Evolutionary conservation across 2,329 filamentous ascomycete genomes (phyloP).

Genomic region (Pleochaeta shiraiana): DNA sequence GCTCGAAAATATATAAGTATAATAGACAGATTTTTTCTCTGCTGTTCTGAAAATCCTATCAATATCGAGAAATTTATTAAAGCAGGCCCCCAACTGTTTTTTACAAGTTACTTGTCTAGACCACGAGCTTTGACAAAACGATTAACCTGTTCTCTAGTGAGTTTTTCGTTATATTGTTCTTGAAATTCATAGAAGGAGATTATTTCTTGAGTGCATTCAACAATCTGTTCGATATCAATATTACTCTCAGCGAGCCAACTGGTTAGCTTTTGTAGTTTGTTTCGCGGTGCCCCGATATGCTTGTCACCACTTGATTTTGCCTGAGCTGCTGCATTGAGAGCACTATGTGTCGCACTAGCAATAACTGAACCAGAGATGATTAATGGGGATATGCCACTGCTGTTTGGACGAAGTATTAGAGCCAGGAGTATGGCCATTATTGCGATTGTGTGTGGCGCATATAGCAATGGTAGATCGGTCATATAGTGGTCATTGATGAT

Average conservation of each 20-base stretch:
- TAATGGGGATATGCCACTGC: constrained; percentile 22
- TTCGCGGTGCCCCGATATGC: constrained; percentile 10
- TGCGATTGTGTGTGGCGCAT: constrained; percentile 46
- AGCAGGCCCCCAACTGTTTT: no score
- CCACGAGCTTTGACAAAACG: constrained; percentile 19
- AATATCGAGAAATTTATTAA: no score
- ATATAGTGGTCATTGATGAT: constrained; percentile 56
- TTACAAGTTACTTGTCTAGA: constrained; percentile 18
- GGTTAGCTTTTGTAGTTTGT: constrained; percentile 29
- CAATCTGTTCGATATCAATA: constrained; percentile 43
- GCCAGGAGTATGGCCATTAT: constrained; percentile 48
- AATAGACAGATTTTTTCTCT: no score
- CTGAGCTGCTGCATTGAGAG: constrained; percentile 15
- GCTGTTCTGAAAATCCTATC: no score
- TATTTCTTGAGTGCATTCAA: constrained; percentile 51
- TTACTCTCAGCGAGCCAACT: constrained; percentile 49
- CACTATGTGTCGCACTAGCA: constrained; percentile 17
- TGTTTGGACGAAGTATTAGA: constrained; percentile 40
- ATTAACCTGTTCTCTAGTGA: constrained; percentile 19
- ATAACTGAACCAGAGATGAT: constrained; percentile 19
- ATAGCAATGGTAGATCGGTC: constrained; percentile 45
- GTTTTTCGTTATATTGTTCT: constrained; percentile 20
- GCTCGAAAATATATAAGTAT: no score
- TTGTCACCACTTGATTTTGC: constrained; percentile 11
- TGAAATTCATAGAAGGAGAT: constrained; percentile 44